A percentile compares a stretch with the other conserved stretches of the same genome.
These are phyloP conservation scores for Trichoderma semiorbis DNA, from an alignment of 2,329 filamentous ascomycete genomes.

Conservation along the genomic window DNA sequence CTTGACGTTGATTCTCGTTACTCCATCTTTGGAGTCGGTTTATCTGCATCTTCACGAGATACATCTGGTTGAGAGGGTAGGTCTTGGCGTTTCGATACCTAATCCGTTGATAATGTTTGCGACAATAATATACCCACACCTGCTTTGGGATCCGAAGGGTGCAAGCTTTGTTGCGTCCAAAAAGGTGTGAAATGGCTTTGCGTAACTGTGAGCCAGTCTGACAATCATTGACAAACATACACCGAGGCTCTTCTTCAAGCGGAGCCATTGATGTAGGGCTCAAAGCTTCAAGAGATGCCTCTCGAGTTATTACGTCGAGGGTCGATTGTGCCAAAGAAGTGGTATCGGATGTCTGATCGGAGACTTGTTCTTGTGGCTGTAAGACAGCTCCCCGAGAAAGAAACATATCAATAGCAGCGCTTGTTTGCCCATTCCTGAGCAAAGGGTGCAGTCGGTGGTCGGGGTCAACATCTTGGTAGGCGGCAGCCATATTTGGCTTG, in stretches of 20 bases:
- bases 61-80: slow-evolving; percentile 60
- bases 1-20: slow-evolving; percentile 41
- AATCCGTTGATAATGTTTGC: slow-evolving; percentile 77
- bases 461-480: neutral
- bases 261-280: neutral
- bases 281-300: neutral
- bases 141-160: slow-evolving; percentile 66
- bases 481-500: neutral
- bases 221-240: slow-evolving; percentile 57
- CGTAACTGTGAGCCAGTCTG: slow-evolving; percentile 59
- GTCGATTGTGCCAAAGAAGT: neutral
- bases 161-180: slow-evolving; percentile 76
- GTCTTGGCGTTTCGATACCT: slow-evolving; percentile 64
- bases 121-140: slow-evolving; percentile 74
- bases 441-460: neutral
- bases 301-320: neutral
- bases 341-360: neutral
- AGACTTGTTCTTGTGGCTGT: neutral
- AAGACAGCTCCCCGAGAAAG: neutral
- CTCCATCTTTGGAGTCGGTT: slow-evolving; percentile 62
- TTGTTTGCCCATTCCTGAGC: neutral
- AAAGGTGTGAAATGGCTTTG: slow-evolving; percentile 78
- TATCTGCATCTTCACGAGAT: slow-evolving; percentile 62
- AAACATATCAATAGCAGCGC: neutral
- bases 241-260: slow-evolving; percentile 30